Conservation (phyloP, 257 asterid species). For the Lycium ferocissimum region DNA sequence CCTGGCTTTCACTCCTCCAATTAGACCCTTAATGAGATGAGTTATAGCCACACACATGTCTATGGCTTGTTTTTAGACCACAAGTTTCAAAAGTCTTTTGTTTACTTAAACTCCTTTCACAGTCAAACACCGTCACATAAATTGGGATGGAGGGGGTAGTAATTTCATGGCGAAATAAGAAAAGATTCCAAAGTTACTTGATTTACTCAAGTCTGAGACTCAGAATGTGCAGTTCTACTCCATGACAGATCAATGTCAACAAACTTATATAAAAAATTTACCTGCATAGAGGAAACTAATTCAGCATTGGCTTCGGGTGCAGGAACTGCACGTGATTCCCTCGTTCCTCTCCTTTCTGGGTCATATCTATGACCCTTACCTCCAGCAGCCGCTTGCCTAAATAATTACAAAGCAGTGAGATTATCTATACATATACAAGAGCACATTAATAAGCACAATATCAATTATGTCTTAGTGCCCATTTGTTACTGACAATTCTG, state of each 20-base stretch:
- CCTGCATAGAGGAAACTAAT: conserved; percentile 77
- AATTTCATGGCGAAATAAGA: background rate
- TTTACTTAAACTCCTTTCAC: background rate
- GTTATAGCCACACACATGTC: background rate
- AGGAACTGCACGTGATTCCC: conserved; percentile 78
- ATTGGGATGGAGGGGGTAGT: background rate
- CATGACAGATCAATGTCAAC: conserved; percentile 15
- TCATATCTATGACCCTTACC: conserved; percentile 62
- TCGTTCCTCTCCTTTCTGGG: conserved; percentile 59
- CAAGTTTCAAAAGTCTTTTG: background rate
- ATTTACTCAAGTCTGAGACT: background rate
- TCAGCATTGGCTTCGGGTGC: conserved; percentile 91
- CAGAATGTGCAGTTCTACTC: background rate
- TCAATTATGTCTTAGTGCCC: background rate
- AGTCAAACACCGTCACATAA: background rate
- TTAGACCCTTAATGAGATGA: background rate
- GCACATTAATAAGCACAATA: background rate
- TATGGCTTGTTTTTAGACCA: background rate
- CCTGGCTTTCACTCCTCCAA: background rate
- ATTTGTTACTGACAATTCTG: background rate
- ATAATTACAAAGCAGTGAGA: conserved; percentile 36
- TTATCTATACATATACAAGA: background rate
- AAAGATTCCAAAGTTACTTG: background rate
- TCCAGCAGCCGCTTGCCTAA: conserved; percentile 78
- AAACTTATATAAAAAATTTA: background rate